Conservation (phyloP, 2,329 filamentous ascomycete species). For the Fonsecaea multimorphosa region DNA sequence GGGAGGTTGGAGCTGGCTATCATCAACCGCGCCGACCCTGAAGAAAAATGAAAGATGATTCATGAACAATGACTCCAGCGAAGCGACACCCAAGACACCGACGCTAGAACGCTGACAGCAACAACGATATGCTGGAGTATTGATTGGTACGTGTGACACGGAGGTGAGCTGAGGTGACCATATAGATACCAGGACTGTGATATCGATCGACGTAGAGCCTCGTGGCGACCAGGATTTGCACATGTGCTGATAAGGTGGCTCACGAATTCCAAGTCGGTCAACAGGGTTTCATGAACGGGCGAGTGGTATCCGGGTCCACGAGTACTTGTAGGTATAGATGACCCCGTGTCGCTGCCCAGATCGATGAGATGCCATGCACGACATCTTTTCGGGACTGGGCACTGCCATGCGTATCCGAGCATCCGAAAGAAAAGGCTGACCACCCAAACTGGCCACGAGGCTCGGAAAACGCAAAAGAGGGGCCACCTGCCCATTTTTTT, state of each 20-base stretch:
- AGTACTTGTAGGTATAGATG: not conserved
- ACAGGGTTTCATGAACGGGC: not conserved
- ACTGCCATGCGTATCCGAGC: constrained; percentile 2
- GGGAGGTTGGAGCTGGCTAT: not conserved
- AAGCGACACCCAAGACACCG: constrained; percentile 11
- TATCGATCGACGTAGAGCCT: not conserved
- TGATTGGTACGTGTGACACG: not conserved
- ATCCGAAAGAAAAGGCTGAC: constrained; percentile 12
- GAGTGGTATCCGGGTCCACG: not conserved
- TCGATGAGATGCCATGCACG: not conserved
- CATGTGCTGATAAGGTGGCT: not conserved
- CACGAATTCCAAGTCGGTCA: not conserved
- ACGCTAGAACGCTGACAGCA: constrained; percentile 17
- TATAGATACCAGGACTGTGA: not conserved
- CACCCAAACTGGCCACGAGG: constrained; percentile 15
- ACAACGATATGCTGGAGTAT: not conserved
- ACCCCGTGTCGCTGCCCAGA: not conserved
- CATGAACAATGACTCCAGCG: not conserved
- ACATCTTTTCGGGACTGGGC: constrained; percentile 5
- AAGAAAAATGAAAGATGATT: constrained; percentile 2
- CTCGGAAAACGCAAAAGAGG: not conserved
- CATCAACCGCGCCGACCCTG: not conserved
- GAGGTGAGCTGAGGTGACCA: not conserved
- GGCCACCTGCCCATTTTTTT: not conserved
- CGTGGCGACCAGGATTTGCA: not conserved